Conservation (phyloP, 495 filamentous ascomycete species). For the Lophiostoma macrostomum region DNA sequence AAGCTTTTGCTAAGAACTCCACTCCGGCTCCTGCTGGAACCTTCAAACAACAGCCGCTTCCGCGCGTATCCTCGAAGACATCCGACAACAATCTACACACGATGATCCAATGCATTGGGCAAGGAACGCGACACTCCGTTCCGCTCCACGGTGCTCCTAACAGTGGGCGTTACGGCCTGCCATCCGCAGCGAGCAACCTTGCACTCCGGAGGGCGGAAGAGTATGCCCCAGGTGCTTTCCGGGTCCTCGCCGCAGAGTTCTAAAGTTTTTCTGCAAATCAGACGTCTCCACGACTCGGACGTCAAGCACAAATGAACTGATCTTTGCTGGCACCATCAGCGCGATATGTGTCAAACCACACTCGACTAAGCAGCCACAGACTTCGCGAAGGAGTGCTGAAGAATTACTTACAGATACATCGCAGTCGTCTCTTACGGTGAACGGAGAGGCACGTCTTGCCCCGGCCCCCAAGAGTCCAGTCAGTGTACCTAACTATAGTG, state of each 20-base stretch:
- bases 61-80: neutral
- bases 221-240: too few relatives aligned
- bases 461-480: neutral
- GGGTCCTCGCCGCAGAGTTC: too few relatives aligned
- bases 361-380: conserved; percentile 6
- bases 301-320: too few relatives aligned
- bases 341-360: neutral
- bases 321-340: too few relatives aligned
- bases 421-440: too few relatives aligned
- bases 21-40: neutral
- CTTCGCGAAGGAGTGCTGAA: too few relatives aligned
- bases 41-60: neutral
- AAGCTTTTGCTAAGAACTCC: too few relatives aligned
- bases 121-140: neutral
- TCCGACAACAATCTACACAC: too few relatives aligned
- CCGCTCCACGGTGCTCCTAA: neutral
- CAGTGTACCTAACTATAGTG: neutral
- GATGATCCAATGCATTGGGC: neutral
- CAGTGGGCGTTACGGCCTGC: conserved; percentile 15
- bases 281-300: conserved; percentile 1
- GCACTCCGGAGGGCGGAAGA: neutral
- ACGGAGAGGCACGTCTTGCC: too few relatives aligned
- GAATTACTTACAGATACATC: too few relatives aligned
- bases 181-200: neutral
- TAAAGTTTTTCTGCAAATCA: conserved; percentile 4